A percentile compares a stretch with the other conserved stretches of the same genome.
phyloP scores from a whole-genome alignment of 371 early-diverging fungal genomes.

The Actinomucor elegans region DNA sequence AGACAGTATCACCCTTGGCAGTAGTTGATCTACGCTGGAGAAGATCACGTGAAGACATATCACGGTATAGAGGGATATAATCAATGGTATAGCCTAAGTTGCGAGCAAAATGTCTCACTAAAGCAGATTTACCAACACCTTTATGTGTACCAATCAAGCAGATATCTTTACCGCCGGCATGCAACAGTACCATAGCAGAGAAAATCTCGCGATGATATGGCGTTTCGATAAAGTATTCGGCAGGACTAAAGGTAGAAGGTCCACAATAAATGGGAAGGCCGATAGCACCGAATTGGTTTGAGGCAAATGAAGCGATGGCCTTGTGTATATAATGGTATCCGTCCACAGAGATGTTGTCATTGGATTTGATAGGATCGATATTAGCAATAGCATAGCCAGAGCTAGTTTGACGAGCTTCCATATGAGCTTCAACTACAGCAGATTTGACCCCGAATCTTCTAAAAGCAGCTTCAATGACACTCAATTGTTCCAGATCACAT shows the following conservation, averaged over 20 bases:
- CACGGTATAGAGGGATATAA: slow-evolving; percentile 75
- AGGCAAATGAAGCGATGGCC: slow-evolving; percentile 51
- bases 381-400: slow-evolving; percentile 56
- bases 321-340: slow-evolving; percentile 25
- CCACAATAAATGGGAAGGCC: slow-evolving; percentile 52
- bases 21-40: slow-evolving; percentile 80
- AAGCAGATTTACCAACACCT: slow-evolving; percentile 77
- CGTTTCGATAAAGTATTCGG: slow-evolving; percentile 71
- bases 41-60: slow-evolving; percentile 85
- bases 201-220: slow-evolving; percentile 66
- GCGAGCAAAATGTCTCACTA: slow-evolving; percentile 71
- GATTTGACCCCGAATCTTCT: slow-evolving; percentile 70
- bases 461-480: slow-evolving; percentile 67
- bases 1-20: slow-evolving; percentile 71
- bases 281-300: slow-evolving; percentile 26
- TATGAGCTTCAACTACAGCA: slow-evolving; percentile 39
- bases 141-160: slow-evolving; percentile 73
- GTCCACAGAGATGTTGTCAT: slow-evolving; percentile 31
- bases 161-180: slow-evolving; percentile 68
- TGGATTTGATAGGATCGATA: slow-evolving; percentile 29
- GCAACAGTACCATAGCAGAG: slow-evolving; percentile 67
- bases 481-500: slow-evolving; percentile 61
- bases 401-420: slow-evolving; percentile 52
- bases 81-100: slow-evolving; percentile 71
- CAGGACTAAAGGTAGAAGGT: slow-evolving; percentile 46